Evolutionary conservation across 2,329 filamentous ascomycete species (phyloP), one percentile per base, ranked within the genome.

Genomic region (Colletotrichum eleusines): DNA sequence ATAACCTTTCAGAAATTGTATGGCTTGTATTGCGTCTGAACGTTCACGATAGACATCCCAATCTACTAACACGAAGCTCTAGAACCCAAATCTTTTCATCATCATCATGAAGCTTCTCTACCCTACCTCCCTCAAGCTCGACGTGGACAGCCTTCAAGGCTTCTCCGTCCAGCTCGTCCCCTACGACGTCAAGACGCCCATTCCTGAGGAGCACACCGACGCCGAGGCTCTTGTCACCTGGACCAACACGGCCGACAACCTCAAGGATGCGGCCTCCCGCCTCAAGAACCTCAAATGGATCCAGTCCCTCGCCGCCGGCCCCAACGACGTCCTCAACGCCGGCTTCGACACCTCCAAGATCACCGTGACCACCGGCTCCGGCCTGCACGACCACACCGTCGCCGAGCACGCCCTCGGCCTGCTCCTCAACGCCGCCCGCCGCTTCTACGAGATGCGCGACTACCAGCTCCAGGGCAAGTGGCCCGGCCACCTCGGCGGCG

Each of bases 271-370:
- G 59, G 86, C 85, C 2, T 74, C 77, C 61, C 84, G 86, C 69
- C 81, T 91, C 77, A 86, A 83, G 66, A 86, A 88, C 50, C 83
- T 91, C 18, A 83, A 83, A 73, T 91, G 89, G 89, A 91, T 91
- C 78, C 89, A 91, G 76, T 90, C 88, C 0, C 87, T 91, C 42
- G 89, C 89, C 44, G 89, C 89, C 0, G 89, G 89, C 0, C 89
- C 89, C 74, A 91, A 91, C 77, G 89, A 91, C 76, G 88, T 91
- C 20, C 85, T 91, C 23, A 78, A 77, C 62, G 89, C 89, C 33
- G 89, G 89, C 66, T 91, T 91, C 78, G 85, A 89, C 76, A 74
- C 82, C 12, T 77, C 81, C 63, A 81, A 81, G 63, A 81, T 89
- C 58, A 74, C 74, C n/a, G 81, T 91, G 63, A 89, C 87, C 51